Evolutionary conservation across 352 stramenopile genomes (phyloP).

Genomic region (Peronospora destructor): DNA sequence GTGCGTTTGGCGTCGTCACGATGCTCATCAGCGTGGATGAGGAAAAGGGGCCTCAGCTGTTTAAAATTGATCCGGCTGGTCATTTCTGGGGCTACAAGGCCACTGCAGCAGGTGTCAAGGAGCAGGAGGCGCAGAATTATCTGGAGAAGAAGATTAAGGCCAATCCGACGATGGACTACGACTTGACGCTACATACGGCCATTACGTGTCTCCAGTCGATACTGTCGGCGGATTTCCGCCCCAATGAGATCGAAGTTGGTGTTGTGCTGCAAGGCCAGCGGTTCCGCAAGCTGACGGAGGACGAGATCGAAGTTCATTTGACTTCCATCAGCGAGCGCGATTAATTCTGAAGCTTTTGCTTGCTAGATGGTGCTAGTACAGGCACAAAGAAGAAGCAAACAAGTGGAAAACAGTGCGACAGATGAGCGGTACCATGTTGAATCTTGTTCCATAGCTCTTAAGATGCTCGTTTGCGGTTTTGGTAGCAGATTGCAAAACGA

Average conservation of each 20-base stretch:
- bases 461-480: neutral
- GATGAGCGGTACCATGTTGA: slow-evolving; percentile 15
- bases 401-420: slow-evolving; percentile 12
- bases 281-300: slow-evolving; percentile 92
- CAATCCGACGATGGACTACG: slow-evolving; percentile 86
- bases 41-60: slow-evolving; percentile 95
- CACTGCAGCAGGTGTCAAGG: slow-evolving; percentile 91
- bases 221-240: slow-evolving; percentile 95
- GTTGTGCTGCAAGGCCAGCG: slow-evolving; percentile 56
- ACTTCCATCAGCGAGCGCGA: slow-evolving; percentile 96
- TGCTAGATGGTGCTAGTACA: slow-evolving; percentile 7
- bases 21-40: slow-evolving; percentile 97
- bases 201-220: slow-evolving; percentile 97
- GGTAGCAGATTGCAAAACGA: neutral
- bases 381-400: slow-evolving; percentile 14
- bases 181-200: slow-evolving; percentile 92
- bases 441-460: neutral
- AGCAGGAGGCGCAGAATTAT: slow-evolving; percentile 98
- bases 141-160: slow-evolving; percentile 97
- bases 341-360: slow-evolving; percentile 30
- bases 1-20: slow-evolving; percentile 92
- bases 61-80: slow-evolving; percentile 98
- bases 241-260: slow-evolving; percentile 92
- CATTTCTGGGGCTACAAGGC: slow-evolving; percentile 95
- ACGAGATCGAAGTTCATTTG: slow-evolving; percentile 96